Base-by-base conservation (phyloP, 441 rosid species). In the Arabidopsis lyrata region DNA sequence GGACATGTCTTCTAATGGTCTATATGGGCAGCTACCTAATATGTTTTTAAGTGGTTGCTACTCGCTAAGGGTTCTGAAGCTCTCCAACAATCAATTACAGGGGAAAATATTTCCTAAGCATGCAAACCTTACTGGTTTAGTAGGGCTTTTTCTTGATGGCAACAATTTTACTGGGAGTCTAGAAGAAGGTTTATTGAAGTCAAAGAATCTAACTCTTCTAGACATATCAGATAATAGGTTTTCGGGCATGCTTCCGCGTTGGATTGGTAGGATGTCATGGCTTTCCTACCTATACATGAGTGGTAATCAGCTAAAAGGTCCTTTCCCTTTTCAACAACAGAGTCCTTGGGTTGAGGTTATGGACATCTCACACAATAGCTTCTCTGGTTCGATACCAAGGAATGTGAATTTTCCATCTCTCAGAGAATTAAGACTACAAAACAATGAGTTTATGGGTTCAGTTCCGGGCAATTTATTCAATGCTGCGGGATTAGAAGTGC, bases 311-410 rank as follows among this genome's bases (percentile, higher is more conserved):
- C 16, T 78, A 1, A 55, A 62, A 61, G 78, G 78, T 56, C 14
- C 12, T 8, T 14, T 68, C 54, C 71, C 20, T 5, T 7, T n/a
- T 62, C 62, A 39, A 1, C 29, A 36, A 10, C 49, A 20, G 39
- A 55, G 27, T 54, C 39, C 8, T 0, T 2, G 0, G 2, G 70
- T 66, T 48, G 0, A 11, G 5, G 8, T 42, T 5, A 20, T 77
- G 32, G 77, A 77, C 31, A 50, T 77, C 29, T 77, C 81, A 27
- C 16, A 61, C 36, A 78, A 77, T 31, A 73, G 54, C 29, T 62
- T 67, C 44, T 67, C 44, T 22, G 78, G 81, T 29, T 48, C 58
- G 5, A 12, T 78, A 1, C 29, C 77, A 6, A 38, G 8, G 15
- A 12, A 44, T 50, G 13, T 73, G 0, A 34, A 34, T 31, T 31